phyloP scores from a whole-genome alignment of 306 rosid species.

The Rosa rugosa region DNA sequence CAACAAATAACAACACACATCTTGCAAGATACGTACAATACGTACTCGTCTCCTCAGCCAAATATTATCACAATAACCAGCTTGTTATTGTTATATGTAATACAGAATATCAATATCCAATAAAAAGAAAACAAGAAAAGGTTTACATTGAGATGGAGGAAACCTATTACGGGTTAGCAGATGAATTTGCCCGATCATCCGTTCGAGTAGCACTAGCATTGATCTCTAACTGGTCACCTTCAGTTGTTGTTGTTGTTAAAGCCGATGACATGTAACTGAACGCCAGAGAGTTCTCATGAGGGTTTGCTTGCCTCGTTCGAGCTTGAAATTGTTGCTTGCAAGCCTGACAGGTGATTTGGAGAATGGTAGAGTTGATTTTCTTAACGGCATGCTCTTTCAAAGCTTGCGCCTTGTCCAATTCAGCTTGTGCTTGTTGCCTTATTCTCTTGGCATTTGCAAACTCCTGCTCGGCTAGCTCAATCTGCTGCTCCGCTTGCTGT shows the following conservation, averaged over 20 bases:
- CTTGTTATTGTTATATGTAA: slow-evolving; percentile 35
- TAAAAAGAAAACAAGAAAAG: background rate
- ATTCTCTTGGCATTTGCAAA: slow-evolving; percentile 79
- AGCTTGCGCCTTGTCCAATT: slow-evolving; percentile 71
- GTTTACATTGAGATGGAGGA: slow-evolving; percentile 12
- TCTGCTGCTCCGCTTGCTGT: slow-evolving; percentile 69
- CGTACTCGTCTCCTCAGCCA: slow-evolving; percentile 30
- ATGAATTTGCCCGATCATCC: slow-evolving; percentile 15
- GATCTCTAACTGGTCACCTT: slow-evolving; percentile 50
- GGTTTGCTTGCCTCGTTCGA: slow-evolving; percentile 2
- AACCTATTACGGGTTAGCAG: slow-evolving; percentile 33
- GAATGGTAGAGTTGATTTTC: slow-evolving; percentile 74
- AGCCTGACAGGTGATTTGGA: slow-evolving; percentile 86
- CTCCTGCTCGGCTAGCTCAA: slow-evolving; percentile 80
- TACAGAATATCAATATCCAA: slow-evolving; percentile 25
- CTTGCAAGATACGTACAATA: slow-evolving; percentile 39
- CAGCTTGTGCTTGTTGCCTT: slow-evolving; percentile 77
- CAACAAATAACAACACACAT: slow-evolving; percentile 48
- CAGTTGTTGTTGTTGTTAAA: background rate
- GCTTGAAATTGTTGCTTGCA: slow-evolving; percentile 71
- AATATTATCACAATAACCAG: slow-evolving; percentile 42
- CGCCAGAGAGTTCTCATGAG: slow-evolving; percentile 49
- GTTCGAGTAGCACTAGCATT: slow-evolving; percentile 18
- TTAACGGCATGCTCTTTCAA: slow-evolving; percentile 73
- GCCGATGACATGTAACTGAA: slow-evolving; percentile 48